phyloP scores from a whole-genome alignment of 805 yeast species.

The Millerago galiae region DNA sequence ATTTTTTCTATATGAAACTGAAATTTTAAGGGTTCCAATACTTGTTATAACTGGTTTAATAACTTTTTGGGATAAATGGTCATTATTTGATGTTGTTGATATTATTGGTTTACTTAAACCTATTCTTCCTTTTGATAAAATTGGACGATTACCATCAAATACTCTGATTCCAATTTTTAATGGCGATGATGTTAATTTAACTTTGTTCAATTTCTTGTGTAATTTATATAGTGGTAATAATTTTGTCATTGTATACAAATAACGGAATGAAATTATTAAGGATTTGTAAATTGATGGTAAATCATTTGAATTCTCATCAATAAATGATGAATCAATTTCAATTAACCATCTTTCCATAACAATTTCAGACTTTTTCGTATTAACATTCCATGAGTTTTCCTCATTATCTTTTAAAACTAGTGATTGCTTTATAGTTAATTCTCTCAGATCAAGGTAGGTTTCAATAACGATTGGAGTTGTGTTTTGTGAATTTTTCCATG shows the following conservation, averaged over 20 bases:
- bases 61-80: conserved; percentile 55
- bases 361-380: conserved; percentile 68
- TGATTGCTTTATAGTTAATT: conserved; percentile 48
- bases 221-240: conserved; percentile 70
- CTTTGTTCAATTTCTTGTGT: conserved; percentile 35
- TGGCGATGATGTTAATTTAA: conserved; percentile 31
- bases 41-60: conserved; percentile 71
- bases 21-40: conserved; percentile 63
- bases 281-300: conserved; percentile 68
- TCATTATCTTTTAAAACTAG: conserved; percentile 52
- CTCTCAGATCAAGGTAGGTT: conserved; percentile 64
- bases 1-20: conserved; percentile 76
- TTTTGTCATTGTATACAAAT: conserved; percentile 58
- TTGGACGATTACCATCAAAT: conserved; percentile 72
- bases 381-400: conserved; percentile 50
- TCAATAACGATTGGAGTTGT: conserved; percentile 84
- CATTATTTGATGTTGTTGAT: conserved; percentile 27
- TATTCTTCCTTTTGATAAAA: conserved; percentile 74
- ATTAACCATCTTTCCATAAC: conserved; percentile 92
- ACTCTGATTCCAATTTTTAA: conserved; percentile 53
- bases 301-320: conserved; percentile 38
- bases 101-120: conserved; percentile 67
- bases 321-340: conserved; percentile 55
- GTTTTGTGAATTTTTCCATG: conserved; percentile 46
- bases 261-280: conserved; percentile 66